Conservation (phyloP, 2,329 filamentous ascomycete genomes). For the Penicillium sp. region DNA sequence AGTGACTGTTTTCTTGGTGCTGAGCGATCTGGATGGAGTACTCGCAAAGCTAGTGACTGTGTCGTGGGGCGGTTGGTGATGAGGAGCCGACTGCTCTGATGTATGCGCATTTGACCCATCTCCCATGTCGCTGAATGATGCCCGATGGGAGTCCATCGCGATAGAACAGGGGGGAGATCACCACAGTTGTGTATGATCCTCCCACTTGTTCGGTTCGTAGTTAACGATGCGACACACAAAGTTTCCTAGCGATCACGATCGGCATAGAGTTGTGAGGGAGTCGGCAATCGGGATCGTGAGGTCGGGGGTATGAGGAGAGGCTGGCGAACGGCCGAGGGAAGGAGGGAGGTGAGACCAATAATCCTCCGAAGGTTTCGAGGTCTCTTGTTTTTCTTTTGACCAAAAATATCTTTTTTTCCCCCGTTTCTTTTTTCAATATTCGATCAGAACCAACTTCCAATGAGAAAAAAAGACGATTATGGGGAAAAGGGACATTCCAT, state of each 20-base stretch:
- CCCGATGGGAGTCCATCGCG: constrained; percentile 22
- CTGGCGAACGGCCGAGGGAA: constrained; percentile 15
- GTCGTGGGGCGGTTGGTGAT: constrained; percentile 29
- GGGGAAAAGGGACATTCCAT: constrained; percentile 22
- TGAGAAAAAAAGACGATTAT: constrained; percentile 10
- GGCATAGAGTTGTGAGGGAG: constrained; percentile 2
- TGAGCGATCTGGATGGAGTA: constrained; percentile 23
- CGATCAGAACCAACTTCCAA: constrained; percentile 1
- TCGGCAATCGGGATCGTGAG: neutral
- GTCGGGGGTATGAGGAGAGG: constrained; percentile 3
- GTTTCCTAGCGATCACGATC: neutral
- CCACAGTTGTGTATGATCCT: constrained; percentile 2
- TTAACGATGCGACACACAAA: constrained; percentile 1
- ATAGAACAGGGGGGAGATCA: constrained; percentile 7
- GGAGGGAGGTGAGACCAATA: constrained; percentile 9
- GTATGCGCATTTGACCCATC: constrained; percentile 18
- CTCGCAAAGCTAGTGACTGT: constrained; percentile 19
- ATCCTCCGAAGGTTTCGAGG: constrained; percentile 4
- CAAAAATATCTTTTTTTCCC: neutral
- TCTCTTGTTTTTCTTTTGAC: neutral
- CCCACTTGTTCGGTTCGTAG: neutral
- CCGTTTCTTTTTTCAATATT: neutral
- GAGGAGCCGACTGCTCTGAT: constrained; percentile 33
- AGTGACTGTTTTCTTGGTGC: constrained; percentile 44
- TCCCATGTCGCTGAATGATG: constrained; percentile 20